Base-by-base conservation (phyloP, 1,139 yeast species). In the Geotrichum restrictum region DNA sequence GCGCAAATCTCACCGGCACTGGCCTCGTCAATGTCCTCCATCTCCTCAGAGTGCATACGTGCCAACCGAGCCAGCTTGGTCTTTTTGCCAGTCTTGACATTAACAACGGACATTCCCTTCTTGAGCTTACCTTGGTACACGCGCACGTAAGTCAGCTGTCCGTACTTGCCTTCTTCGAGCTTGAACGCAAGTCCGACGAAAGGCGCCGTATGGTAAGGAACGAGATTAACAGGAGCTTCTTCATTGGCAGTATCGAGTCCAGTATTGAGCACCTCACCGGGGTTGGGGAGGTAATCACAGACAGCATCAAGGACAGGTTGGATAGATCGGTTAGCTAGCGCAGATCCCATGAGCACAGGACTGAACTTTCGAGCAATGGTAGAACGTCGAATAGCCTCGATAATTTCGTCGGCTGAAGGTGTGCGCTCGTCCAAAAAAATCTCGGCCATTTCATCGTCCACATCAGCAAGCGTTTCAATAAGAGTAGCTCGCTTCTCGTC, bases 1-100 rank as follows among this genome's bases (percentile, higher is more conserved):
- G 99, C 99, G 75, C 99, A 94, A 64, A 93, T 93, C 74, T 93
- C 98, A 69, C 99, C 99, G 42, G 98, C 93, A 27, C 95, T 94
- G 65, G 88, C 87, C 74, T 89, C 97, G 51, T 84, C 88, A 49
- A 89, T 94, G 69, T 93, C 99, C 74, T 91, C 97, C 97, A 91
- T 88, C 70, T 93, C 98, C 60, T 91, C 88, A 47, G 98, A 88
- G 74, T 94, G 98, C 98, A 93, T 94, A 74, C 98, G 85, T 52
- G 91, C 98, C 65, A 93, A 78, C 68, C 98, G 81, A n/a, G 98
- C 80, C 51, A 93, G 88, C 75, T 94, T 93, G 59, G 91, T 88
- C 71, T 85, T 87, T 76, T 94, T 93, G 57, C 96, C 97, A 37
- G 94, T 80, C 71, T 93, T 89, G 60, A 88, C 85, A 69, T 94